A percentile compares a stretch with the other conserved stretches of the same genome.
These are phyloP conservation scores for Aspergillus wentii DNA, from an alignment of 495 filamentous ascomycete genomes.

Conservation along the genomic window DNA sequence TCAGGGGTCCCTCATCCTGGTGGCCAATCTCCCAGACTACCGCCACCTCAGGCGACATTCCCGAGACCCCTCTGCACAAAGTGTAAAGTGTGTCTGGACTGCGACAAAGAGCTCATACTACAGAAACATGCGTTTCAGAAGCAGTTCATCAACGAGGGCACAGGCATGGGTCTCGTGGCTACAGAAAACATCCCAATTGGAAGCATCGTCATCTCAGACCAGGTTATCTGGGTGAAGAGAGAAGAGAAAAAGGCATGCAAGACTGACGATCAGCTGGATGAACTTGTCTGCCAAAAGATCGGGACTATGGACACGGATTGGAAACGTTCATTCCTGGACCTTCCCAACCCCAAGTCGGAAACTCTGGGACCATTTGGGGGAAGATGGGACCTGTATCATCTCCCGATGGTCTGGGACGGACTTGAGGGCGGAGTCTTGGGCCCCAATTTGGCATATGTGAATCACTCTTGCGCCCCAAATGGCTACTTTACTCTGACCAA, in stretches of 20 bases:
- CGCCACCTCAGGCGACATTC: too few relatives aligned
- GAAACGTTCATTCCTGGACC: conserved; percentile 2
- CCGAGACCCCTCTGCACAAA: too few relatives aligned
- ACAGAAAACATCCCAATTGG: conserved; percentile 6
- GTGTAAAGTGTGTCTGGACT: too few relatives aligned
- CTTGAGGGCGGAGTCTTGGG: conserved; percentile 6
- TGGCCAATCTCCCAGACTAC: too few relatives aligned
- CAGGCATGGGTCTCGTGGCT: conserved; percentile 5
- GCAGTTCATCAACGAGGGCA: conserved; percentile 2
- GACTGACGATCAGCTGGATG: not conserved
- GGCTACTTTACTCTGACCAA: conserved; percentile 1
- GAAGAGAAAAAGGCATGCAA: not conserved
- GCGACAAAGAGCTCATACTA: too few relatives aligned
- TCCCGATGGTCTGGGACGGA: conserved; percentile 1
- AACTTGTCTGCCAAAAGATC: conserved; percentile 3
- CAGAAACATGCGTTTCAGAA: too few relatives aligned
- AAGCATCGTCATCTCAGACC: conserved; percentile 7
- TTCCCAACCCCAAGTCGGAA: not conserved
- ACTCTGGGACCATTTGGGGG: not conserved
- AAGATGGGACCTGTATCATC: conserved; percentile 7
- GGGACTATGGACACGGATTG: conserved; percentile 8
- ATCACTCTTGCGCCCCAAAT: conserved; percentile 15
- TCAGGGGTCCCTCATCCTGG: too few relatives aligned
- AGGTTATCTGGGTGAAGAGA: not conserved
- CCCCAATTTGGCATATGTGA: conserved; percentile 11